Conservation (phyloP, 2,329 filamentous ascomycete species). For the Orbilia javanica region DNA sequence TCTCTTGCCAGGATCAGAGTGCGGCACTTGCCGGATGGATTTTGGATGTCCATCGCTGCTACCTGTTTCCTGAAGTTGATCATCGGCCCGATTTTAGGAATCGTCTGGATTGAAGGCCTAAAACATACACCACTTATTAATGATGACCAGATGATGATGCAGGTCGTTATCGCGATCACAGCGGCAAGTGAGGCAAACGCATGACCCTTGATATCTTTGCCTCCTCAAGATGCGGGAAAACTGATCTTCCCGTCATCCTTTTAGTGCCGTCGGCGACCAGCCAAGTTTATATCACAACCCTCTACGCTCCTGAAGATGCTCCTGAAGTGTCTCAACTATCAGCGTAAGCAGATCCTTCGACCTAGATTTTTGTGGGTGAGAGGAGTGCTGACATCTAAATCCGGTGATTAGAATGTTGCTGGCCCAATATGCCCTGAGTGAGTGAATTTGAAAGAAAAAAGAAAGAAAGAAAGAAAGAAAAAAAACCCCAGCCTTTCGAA, state of each 20-base stretch:
- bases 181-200: slow-evolving; percentile 57
- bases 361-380: background rate
- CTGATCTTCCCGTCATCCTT: slow-evolving; percentile 30
- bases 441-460: slow-evolving; percentile 38
- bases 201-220: background rate
- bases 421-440: slow-evolving; percentile 61
- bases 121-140: slow-evolving; percentile 59
- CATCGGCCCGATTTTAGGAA: slow-evolving; percentile 61
- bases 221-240: background rate
- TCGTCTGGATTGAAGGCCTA: slow-evolving; percentile 61
- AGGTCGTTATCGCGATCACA: slow-evolving; percentile 61
- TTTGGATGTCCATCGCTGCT: slow-evolving; percentile 61
- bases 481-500: background rate
- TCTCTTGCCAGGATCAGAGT: slow-evolving; percentile 60
- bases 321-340: slow-evolving; percentile 62
- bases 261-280: slow-evolving; percentile 61
- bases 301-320: slow-evolving; percentile 61
- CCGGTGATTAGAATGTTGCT: slow-evolving; percentile 59
- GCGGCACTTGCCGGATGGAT: slow-evolving; percentile 61
- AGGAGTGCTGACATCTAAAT: slow-evolving; percentile 23
- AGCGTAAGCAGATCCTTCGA: slow-evolving; percentile 58
- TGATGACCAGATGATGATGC: slow-evolving; percentile 61
- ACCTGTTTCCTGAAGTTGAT: slow-evolving; percentile 61
- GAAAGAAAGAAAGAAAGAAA: no score
- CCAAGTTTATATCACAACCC: slow-evolving; percentile 62